phyloP scores from a whole-genome alignment of 345 rosid species.

The Mangifera indica region DNA sequence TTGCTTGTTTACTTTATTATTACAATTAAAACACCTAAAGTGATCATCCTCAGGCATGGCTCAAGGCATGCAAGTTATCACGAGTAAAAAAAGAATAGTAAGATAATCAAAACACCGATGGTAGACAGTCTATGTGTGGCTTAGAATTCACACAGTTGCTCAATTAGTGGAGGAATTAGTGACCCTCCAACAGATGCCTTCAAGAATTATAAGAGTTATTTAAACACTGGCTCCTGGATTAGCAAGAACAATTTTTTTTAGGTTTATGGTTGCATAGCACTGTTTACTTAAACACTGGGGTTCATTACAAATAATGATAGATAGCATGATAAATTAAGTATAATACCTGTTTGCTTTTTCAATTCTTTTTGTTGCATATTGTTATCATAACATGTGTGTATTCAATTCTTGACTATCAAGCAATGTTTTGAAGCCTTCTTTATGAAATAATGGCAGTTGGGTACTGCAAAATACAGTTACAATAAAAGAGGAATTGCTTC shows the following conservation, averaged over 20 bases:
- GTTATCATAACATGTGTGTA: neutral
- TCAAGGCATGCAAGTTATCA: constrained; percentile 12
- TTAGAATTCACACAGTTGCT: constrained; percentile 1
- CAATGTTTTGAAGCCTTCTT: neutral
- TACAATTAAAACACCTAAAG: neutral
- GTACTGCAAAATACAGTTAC: constrained; percentile 4
- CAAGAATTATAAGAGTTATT: constrained; percentile 5
- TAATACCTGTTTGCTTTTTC: neutral
- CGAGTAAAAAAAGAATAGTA: constrained; percentile 5
- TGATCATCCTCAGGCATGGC: constrained; percentile 24
- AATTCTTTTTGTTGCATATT: neutral
- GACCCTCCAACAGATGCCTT: constrained; percentile 3
- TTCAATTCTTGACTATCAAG: neutral
- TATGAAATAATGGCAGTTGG: neutral
- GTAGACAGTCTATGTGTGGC: constrained; percentile 8
- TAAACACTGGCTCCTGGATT: neutral
- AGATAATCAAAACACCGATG: constrained; percentile 15
- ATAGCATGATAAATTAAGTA: neutral
- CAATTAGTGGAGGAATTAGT: constrained; percentile 9
- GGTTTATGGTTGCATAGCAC: constrained; percentile 3
- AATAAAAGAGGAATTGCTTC: neutral
- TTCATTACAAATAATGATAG: neutral
- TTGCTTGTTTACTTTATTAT: constrained; percentile 3
- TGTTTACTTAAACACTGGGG: neutral
- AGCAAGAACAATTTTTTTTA: neutral